Evolutionary conservation across 139 green algal genomes (phyloP).

Genomic region (Eudorina sp.): DNA sequence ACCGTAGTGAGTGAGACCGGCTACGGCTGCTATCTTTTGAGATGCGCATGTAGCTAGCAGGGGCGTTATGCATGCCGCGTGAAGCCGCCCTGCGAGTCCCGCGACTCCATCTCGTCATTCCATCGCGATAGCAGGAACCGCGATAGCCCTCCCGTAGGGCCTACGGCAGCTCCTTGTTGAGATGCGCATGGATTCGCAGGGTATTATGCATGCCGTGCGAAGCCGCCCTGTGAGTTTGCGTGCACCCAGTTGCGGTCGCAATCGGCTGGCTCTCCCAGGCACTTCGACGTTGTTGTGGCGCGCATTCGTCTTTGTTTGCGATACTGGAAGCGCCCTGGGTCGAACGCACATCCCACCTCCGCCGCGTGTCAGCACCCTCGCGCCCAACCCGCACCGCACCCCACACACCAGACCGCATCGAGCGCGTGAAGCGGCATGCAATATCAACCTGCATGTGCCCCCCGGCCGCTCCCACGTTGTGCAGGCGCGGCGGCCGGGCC

Average conservation of each 20-base stretch:
- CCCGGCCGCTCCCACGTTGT: no score
- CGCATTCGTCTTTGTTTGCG: not conserved
- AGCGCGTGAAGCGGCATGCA: slow-evolving; percentile 6
- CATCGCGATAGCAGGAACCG: not conserved
- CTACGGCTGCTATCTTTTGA: not conserved
- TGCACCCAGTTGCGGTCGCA: not conserved
- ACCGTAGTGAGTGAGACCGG: not conserved
- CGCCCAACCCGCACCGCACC: not conserved
- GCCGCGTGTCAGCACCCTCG: slow-evolving; percentile 9
- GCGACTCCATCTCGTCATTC: no score
- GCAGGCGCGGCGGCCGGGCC: not conserved
- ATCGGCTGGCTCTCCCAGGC: not conserved
- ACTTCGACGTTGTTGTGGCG: not conserved
- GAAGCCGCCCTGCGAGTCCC: not conserved
- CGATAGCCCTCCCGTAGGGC: not conserved
- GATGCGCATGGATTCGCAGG: not conserved
- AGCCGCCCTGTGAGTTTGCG: not conserved
- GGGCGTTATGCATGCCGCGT: not conserved
- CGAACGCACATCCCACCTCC: not conserved
- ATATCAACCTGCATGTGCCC: no score
- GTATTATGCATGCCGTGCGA: not conserved
- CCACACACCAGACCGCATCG: slow-evolving; percentile 9
- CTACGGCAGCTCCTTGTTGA: not conserved
- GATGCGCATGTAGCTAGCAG: not conserved
- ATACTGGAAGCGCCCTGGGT: not conserved